Base-by-base conservation (phyloP, 2,329 filamentous ascomycete genomes). In the Verruconis gallopava region DNA sequence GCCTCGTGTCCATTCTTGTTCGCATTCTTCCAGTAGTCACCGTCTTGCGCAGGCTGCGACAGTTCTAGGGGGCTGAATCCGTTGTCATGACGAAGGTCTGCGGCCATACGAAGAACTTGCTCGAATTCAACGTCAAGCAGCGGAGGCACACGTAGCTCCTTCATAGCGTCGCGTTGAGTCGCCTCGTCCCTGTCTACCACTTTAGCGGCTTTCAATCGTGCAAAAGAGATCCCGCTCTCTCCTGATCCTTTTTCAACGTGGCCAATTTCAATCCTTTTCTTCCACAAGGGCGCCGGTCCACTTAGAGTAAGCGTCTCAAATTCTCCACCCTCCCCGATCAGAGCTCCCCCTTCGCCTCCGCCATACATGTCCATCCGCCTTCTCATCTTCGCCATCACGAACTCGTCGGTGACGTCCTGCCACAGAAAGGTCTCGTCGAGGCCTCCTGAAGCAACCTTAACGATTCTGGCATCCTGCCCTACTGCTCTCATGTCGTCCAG, bases 371-470 rank as follows among this genome's bases (percentile, higher is more conserved):
- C 64, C 56, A 85, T 69, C 1, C 76, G 67, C 47, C 64, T 69
- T 21, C 65, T 60, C 41, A 81, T 53, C 34, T 62, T 61, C 39
- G 52, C 55, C 42, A 72, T 61, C 5, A 68, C 64, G 38, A 50
- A 50, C 3, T 60, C 53, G 52, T 73, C 72, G 3, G 81, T 77
- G 14, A 94, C 81, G 62, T 86, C 77, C 49, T 75, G 72, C 81
- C 88, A 94, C 18, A 98, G 64, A 52, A 86, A 80, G 28, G 63
- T 67, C 50, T 86, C 82, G 53, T 89, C 83, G 38, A 98, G 68
- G 0, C 88, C 91, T 4, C 85, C 86, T 48, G 84, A 93, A 34
- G 91, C 88, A 35, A 95, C 85, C 64, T 96, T 98, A 63, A 98
- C 77, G 55, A 98, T 85, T 46, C 88, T 72, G n/a, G 88, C 82